phyloP scores from a whole-genome alignment of 371 early-diverging fungal genomes.

The Mortierella sp. region DNA sequence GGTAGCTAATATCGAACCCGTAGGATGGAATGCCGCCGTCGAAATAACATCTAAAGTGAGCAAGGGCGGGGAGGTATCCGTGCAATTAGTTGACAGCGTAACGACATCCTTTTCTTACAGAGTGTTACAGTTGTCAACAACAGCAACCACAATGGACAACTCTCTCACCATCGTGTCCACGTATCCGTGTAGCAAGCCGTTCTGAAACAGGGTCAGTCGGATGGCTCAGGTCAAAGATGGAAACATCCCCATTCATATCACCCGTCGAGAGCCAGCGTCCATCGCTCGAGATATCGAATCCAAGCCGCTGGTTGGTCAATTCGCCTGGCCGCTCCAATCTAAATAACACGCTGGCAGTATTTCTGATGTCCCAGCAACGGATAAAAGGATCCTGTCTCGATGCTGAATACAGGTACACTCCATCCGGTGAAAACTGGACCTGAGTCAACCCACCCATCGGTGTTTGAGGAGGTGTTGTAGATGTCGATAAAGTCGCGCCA shows the following conservation, averaged over 20 bases:
- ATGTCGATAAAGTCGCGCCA: neutral
- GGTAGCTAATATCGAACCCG: conserved; percentile 69
- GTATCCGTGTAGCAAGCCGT: conserved; percentile 16
- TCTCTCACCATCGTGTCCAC: conserved; percentile 20
- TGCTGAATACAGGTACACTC: conserved; percentile 70
- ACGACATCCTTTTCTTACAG: too few relatives aligned
- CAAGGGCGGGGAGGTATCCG: too few relatives aligned
- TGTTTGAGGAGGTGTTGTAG: neutral
- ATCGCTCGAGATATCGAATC: conserved; percentile 73
- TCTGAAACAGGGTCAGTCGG: conserved; percentile 27
- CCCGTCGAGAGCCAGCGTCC: conserved; percentile 73
- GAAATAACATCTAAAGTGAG: conserved; percentile 65
- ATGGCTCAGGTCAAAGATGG: conserved; percentile 64
- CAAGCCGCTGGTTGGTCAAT: conserved; percentile 76
- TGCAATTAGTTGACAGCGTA: too few relatives aligned
- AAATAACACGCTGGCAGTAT: conserved; percentile 70
- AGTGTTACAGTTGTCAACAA: too few relatives aligned
- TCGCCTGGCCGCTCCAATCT: conserved; percentile 66
- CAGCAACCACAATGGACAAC: neutral
- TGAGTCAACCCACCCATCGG: conserved; percentile 60
- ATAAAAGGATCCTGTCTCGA: conserved; percentile 70
- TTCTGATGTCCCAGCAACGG: conserved; percentile 81
- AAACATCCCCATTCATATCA: conserved; percentile 68
- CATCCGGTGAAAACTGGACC: conserved; percentile 76
- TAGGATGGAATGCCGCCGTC: conserved; percentile 72